Conservation (phyloP, 805 yeast species). For the Henningerozyma blattae region DNA sequence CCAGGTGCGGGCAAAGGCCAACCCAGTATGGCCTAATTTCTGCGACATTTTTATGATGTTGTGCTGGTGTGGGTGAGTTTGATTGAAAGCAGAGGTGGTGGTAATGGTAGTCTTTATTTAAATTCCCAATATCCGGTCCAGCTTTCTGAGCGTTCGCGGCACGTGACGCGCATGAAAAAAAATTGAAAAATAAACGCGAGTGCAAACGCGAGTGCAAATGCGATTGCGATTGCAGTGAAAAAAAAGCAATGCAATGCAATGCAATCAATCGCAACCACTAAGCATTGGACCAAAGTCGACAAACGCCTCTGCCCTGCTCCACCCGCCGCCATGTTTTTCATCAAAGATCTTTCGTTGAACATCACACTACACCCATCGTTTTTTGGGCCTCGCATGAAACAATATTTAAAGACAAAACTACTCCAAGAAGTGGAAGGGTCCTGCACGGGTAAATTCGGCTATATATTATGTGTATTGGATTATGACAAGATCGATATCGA, state of each 20-base stretch:
- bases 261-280: background rate
- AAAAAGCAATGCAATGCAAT: background rate
- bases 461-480: constrained; percentile 90
- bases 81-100: too few relatives aligned
- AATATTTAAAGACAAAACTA: constrained; percentile 76
- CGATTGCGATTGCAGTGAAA: too few relatives aligned
- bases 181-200: too few relatives aligned
- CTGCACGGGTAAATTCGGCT: constrained; percentile 97
- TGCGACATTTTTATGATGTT: constrained; percentile 19
- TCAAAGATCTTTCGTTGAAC: constrained; percentile 81
- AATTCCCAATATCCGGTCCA: too few relatives aligned
- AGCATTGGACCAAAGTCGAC: too few relatives aligned
- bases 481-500: constrained; percentile 93
- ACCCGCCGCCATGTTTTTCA: constrained; percentile 31
- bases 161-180: too few relatives aligned
- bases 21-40: constrained; percentile 39
- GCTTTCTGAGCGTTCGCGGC: too few relatives aligned
- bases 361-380: constrained; percentile 93
- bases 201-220: too few relatives aligned
- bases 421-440: constrained; percentile 97
- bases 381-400: constrained; percentile 97
- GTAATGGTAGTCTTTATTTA: too few relatives aligned
- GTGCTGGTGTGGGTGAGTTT: too few relatives aligned
- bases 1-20: constrained; percentile 82
- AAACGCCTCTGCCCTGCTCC: too few relatives aligned